phyloP scores from a whole-genome alignment of 139 green algal genomes.

The Pseudopediastrum boryanum region DNA sequence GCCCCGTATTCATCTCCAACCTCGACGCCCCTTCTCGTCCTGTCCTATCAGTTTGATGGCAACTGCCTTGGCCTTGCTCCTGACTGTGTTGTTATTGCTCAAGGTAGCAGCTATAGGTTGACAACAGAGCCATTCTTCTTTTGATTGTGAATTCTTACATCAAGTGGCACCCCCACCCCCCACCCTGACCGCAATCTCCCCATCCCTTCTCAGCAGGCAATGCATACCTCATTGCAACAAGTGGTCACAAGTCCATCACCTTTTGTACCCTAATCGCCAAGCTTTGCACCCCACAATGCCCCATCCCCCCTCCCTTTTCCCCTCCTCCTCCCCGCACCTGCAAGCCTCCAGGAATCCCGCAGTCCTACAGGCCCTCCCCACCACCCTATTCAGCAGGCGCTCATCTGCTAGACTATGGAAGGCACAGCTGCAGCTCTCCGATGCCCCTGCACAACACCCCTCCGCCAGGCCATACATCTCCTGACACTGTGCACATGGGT shows the following conservation, averaged over 20 bases:
- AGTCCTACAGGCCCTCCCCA: conserved; percentile 26
- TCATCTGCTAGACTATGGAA: conserved; percentile 31
- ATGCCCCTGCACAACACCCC: not conserved
- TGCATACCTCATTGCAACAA: not conserved
- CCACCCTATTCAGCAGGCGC: conserved; percentile 36
- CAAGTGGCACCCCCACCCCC: too few relatives aligned
- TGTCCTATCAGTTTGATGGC: too few relatives aligned
- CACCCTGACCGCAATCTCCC: too few relatives aligned
- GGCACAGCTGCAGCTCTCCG: conserved; percentile 18
- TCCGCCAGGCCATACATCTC: conserved; percentile 11
- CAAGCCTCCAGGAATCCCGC: conserved; percentile 38
- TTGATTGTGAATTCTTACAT: too few relatives aligned
- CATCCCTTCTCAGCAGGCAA: not conserved
- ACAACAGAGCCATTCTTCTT: too few relatives aligned
- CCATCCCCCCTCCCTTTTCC: not conserved
- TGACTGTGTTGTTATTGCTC: too few relatives aligned
- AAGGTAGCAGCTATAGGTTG: too few relatives aligned
- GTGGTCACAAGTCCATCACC: not conserved
- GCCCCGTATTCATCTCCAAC: too few relatives aligned
- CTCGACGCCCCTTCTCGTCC: too few relatives aligned
- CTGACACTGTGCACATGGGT: not conserved
- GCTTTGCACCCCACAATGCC: not conserved
- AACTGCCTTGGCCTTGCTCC: too few relatives aligned
- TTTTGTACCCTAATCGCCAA: not conserved
- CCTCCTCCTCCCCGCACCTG: conserved; percentile 19